Evolutionary conservation across 129 eudicot genomes (phyloP).

Genomic region (Saposhnikovia divaricata): DNA sequence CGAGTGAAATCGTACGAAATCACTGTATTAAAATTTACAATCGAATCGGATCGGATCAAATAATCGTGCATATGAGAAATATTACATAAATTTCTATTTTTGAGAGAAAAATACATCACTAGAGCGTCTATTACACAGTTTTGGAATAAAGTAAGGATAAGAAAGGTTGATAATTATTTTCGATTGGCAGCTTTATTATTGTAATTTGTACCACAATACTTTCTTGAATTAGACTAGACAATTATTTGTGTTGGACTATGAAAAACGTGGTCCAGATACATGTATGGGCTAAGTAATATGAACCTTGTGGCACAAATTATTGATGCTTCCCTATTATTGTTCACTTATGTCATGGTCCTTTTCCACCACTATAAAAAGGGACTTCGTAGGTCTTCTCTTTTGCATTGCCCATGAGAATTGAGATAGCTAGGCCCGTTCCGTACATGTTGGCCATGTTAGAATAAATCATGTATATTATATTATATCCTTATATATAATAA

Average conservation of each 20-base stretch:
- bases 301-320: neutral
- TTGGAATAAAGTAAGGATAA: too few relatives aligned
- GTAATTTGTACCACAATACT: neutral
- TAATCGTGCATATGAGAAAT: too few relatives aligned
- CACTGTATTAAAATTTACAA: too few relatives aligned
- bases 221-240: neutral
- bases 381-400: neutral
- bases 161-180: neutral
- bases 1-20: too few relatives aligned
- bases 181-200: neutral
- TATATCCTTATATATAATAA: too few relatives aligned
- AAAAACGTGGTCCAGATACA: neutral
- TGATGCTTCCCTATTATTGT: neutral
- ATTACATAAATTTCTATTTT: too few relatives aligned
- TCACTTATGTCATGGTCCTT: neutral
- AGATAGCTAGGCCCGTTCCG: neutral
- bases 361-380: neutral
- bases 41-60: too few relatives aligned
- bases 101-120: too few relatives aligned
- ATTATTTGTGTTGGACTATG: neutral
- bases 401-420: neutral
- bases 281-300: slow-evolving; percentile 1
- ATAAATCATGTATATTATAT: too few relatives aligned
- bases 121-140: too few relatives aligned
- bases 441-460: neutral